Percentiles rank a stretch among this genome's conserved stretches.
These are phyloP conservation scores for Ampelomyces quisqualis DNA, from an alignment of 2,329 filamentous ascomycete genomes.

Conservation along the genomic window DNA sequence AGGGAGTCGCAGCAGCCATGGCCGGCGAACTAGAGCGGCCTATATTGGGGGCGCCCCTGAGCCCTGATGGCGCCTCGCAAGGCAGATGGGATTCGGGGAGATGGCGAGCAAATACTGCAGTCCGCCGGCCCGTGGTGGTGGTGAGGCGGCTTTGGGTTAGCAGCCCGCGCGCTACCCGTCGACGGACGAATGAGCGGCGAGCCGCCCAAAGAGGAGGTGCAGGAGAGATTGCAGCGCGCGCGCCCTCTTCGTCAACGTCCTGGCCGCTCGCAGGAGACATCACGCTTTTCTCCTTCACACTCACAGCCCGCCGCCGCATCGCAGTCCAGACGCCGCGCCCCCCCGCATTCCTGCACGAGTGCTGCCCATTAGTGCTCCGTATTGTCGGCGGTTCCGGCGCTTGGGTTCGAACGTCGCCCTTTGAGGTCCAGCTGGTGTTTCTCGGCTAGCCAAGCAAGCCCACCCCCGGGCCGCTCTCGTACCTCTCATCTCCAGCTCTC, in stretches of 20 bases:
- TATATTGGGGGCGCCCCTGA: conserved; percentile 26
- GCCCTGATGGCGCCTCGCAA: too few relatives aligned
- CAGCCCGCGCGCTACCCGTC: background rate
- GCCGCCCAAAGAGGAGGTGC: conserved; percentile 22
- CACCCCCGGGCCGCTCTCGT: conserved; percentile 28
- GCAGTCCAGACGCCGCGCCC: too few relatives aligned
- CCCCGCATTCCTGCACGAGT: conserved; percentile 1
- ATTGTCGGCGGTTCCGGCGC: conserved; percentile 4
- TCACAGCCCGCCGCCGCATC: background rate
- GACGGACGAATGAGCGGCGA: conserved; percentile 14
- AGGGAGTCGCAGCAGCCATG: conserved; percentile 17
- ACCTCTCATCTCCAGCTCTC: conserved; percentile 34
- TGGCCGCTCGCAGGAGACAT: conserved; percentile 1
- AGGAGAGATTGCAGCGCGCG: conserved; percentile 33
- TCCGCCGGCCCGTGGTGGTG: conserved; percentile 17
- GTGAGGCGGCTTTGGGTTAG: conserved; percentile 9
- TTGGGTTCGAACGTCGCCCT: conserved; percentile 16
- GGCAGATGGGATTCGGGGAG: too few relatives aligned
- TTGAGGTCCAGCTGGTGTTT: conserved; percentile 26
- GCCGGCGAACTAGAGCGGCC: background rate
- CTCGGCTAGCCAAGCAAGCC: conserved; percentile 36
- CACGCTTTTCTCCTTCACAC: background rate
- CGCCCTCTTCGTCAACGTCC: conserved; percentile 30
- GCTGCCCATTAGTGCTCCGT: background rate
- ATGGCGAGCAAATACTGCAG: too few relatives aligned